phyloP scores from a whole-genome alignment of 495 filamentous ascomycete species.

The Lophiostoma macrostomum region DNA sequence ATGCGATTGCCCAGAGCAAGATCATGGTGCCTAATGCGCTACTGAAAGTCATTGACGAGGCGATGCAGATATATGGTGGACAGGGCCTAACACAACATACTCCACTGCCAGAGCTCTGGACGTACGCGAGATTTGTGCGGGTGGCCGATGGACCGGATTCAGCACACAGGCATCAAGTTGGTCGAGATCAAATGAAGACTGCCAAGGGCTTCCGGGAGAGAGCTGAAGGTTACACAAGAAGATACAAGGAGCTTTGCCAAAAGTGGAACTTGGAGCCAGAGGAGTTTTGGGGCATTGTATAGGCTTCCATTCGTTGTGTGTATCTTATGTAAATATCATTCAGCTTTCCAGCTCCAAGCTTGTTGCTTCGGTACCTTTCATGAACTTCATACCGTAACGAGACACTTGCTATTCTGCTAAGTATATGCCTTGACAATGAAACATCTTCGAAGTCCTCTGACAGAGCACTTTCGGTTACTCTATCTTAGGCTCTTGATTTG shows the following conservation, averaged over 20 bases:
- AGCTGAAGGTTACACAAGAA: slow-evolving; percentile 39
- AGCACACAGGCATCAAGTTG: slow-evolving; percentile 45
- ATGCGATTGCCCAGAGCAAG: slow-evolving; percentile 45
- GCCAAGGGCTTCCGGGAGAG: slow-evolving; percentile 35
- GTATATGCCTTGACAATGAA: too few relatives aligned
- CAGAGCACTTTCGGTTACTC: too few relatives aligned
- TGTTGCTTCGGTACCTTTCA: too few relatives aligned
- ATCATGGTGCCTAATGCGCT: slow-evolving; percentile 42
- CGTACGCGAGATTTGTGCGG: slow-evolving; percentile 44
- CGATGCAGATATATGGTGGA: slow-evolving; percentile 46
- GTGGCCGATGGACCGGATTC: slow-evolving; percentile 46
- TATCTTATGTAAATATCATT: background rate
- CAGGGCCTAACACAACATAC: slow-evolving; percentile 45
- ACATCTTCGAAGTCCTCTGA: too few relatives aligned
- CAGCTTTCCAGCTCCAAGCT: too few relatives aligned
- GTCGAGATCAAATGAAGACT: slow-evolving; percentile 45
- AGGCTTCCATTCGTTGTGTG: background rate
- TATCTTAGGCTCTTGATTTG: too few relatives aligned
- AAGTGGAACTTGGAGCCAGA: slow-evolving; percentile 36
- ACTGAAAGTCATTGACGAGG: slow-evolving; percentile 43
- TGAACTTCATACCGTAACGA: too few relatives aligned
- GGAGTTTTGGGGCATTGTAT: slow-evolving; percentile 30
- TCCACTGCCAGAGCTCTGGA: slow-evolving; percentile 44
- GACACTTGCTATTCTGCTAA: too few relatives aligned
- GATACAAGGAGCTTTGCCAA: slow-evolving; percentile 38